phyloP scores from a whole-genome alignment of 176 grass and related monocot genomes.

The Juncus inflexus region DNA sequence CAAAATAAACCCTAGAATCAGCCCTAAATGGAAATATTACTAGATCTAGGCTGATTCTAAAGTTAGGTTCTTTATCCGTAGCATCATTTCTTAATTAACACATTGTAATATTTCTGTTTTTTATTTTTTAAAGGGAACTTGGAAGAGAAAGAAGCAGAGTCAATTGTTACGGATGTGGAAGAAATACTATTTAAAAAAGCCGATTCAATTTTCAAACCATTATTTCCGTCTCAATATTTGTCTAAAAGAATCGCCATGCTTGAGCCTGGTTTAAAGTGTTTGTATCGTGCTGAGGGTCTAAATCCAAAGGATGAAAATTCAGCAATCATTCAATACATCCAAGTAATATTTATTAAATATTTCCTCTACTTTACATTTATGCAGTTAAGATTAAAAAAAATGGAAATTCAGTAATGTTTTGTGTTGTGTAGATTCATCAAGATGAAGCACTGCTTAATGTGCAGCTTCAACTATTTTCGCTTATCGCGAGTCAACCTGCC shows the following conservation, averaged over 20 bases:
- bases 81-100: too few species aligned
- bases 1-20: too few species aligned
- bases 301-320: constrained; percentile 86
- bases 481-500: constrained; percentile 71
- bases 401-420: not conserved
- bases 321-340: constrained; percentile 87
- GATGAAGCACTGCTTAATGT: constrained; percentile 64
- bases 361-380: not conserved
- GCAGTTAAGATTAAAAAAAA: not conserved
- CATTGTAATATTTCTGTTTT: too few species aligned
- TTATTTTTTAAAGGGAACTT: constrained; percentile 51
- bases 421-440: constrained; percentile 60
- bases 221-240: constrained; percentile 77
- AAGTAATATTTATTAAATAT: constrained; percentile 39
- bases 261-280: constrained; percentile 61
- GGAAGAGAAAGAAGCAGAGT: constrained; percentile 71
- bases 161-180: constrained; percentile 60
- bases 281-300: constrained; percentile 63
- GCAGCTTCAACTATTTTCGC: constrained; percentile 66
- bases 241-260: constrained; percentile 62
- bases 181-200: constrained; percentile 58
- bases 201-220: constrained; percentile 53
- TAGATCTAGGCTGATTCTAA: too few species aligned
- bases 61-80: too few species aligned
- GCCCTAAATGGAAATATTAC: too few species aligned